A percentile compares a stretch with the other conserved stretches of the same genome.
phyloP scores from a whole-genome alignment of 2,329 filamentous ascomycete species.

The Phaeomoniella chlamydospora region DNA sequence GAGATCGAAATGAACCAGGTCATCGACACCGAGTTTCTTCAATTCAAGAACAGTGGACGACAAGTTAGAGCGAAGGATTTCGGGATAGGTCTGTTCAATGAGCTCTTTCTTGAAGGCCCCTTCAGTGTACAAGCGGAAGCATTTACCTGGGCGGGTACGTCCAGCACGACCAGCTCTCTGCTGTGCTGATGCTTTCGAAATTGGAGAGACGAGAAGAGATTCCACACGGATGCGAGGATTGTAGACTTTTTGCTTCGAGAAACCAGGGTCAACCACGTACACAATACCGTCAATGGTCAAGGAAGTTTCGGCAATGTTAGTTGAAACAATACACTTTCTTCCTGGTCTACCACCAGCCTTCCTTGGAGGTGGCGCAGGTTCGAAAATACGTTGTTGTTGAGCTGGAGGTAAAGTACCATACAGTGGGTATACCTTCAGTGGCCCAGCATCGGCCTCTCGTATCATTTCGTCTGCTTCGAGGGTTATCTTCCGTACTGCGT shows the following conservation, averaged over 20 bases:
- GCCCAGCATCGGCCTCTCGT: constrained; percentile 80
- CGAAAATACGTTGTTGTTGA: constrained; percentile 92
- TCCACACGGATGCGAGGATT: constrained; percentile 94
- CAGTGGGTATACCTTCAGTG: constrained; percentile 77
- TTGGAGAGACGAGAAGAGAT: constrained; percentile 91
- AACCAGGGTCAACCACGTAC: constrained; percentile 96
- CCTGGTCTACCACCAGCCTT: constrained; percentile 69
- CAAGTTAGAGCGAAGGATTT: constrained; percentile 87
- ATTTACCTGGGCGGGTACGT: constrained; percentile 96
- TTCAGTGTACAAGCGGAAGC: constrained; percentile 93
- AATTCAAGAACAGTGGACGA: constrained; percentile 89
- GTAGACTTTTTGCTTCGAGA: constrained; percentile 99
- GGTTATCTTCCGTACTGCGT: constrained; percentile 80
- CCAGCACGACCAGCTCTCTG: constrained; percentile 97
- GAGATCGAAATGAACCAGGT: constrained; percentile 93
- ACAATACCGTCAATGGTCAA: constrained; percentile 98
- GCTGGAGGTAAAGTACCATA: constrained; percentile 86
- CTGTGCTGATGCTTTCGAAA: constrained; percentile 93
- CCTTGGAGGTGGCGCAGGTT: constrained; percentile 62
- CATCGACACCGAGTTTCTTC: constrained; percentile 91
- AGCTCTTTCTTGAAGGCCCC: constrained; percentile 93
- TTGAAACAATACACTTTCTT: constrained; percentile 87
- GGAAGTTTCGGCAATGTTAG: constrained; percentile 95
- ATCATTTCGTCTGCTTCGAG: constrained; percentile 86
- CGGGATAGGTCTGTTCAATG: constrained; percentile 92